Conservation (phyloP, 768 basidiomycete genomes). For the Rhizopogon sp. region DNA sequence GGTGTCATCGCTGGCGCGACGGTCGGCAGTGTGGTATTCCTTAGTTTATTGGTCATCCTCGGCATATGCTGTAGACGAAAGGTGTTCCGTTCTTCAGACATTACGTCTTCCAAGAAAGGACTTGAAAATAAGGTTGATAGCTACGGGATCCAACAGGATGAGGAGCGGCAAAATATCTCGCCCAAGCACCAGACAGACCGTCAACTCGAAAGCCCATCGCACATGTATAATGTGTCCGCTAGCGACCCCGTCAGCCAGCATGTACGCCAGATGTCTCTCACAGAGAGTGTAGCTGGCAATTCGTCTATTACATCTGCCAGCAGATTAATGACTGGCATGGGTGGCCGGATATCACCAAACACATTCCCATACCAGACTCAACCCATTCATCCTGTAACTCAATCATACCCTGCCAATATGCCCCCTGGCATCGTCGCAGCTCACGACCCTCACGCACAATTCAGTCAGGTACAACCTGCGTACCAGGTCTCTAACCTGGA, state of each 20-base stretch:
- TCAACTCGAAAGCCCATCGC: neutral
- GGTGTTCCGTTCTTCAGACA: constrained; percentile 18
- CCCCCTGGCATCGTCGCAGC: neutral
- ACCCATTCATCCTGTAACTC: constrained; percentile 3
- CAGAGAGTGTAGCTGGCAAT: constrained; percentile 11
- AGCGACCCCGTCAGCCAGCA: constrained; percentile 4
- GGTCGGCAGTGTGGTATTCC: constrained; percentile 46
- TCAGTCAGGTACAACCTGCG: constrained; percentile 5
- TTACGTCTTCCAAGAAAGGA: constrained; percentile 21
- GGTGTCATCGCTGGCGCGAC: constrained; percentile 45
- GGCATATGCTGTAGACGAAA: constrained; percentile 39
- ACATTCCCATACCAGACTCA: constrained; percentile 25
- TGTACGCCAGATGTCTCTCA: constrained; percentile 13
- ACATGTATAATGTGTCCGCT: neutral
- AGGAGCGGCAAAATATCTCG: constrained; percentile 5
- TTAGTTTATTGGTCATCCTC: constrained; percentile 47
- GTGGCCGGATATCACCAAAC: constrained; percentile 16
- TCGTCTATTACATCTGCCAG: constrained; percentile 20
- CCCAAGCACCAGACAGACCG: constrained; percentile 8
- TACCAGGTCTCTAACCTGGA: constrained; percentile 13
- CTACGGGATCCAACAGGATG: constrained; percentile 15
- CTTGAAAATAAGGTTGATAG: constrained; percentile 32
- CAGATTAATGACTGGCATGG: constrained; percentile 28
- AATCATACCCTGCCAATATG: neutral
- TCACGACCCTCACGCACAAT: neutral